Conservation (phyloP, 495 filamentous ascomycete genomes). For the Penicillium simplicissimum region DNA sequence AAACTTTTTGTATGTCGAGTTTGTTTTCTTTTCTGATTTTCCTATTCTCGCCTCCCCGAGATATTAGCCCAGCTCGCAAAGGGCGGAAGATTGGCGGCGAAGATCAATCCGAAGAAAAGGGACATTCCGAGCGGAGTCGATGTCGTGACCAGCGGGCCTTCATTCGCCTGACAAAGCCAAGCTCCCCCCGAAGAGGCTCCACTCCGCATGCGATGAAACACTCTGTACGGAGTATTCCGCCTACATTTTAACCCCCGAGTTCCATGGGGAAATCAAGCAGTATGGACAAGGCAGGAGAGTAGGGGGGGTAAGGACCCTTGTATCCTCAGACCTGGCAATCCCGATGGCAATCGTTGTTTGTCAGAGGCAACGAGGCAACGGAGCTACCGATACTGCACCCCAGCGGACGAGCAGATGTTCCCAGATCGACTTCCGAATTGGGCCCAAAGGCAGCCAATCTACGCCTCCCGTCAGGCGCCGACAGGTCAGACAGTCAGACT, state of each 20-base stretch:
- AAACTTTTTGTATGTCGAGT: background rate
- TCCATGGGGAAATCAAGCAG: background rate
- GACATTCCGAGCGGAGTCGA: constrained; percentile 29
- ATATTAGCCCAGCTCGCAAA: background rate
- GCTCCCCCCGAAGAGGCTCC: constrained; percentile 24
- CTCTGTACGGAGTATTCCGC: constrained; percentile 1
- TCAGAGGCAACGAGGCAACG: constrained; percentile 12
- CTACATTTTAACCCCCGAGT: background rate
- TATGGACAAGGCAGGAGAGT: background rate
- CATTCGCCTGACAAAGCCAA: constrained; percentile 33
- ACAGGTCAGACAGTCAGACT: background rate
- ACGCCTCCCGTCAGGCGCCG: background rate
- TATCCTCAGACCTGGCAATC: background rate
- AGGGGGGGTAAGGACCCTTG: background rate
- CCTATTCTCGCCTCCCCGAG: background rate
- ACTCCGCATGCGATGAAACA: constrained; percentile 18
- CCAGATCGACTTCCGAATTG: background rate
- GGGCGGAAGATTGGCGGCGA: constrained; percentile 6
- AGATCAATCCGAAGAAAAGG: constrained; percentile 12
- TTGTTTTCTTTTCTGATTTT: constrained; percentile 1
- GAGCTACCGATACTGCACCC: background rate
- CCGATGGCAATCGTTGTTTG: background rate
- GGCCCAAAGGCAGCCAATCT: constrained; percentile 4
- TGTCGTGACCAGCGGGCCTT: constrained; percentile 26
- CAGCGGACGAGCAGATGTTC: background rate